phyloP scores from a whole-genome alignment of 2,329 filamentous ascomycete species.

The Ophiostoma himal-ulmi region DNA sequence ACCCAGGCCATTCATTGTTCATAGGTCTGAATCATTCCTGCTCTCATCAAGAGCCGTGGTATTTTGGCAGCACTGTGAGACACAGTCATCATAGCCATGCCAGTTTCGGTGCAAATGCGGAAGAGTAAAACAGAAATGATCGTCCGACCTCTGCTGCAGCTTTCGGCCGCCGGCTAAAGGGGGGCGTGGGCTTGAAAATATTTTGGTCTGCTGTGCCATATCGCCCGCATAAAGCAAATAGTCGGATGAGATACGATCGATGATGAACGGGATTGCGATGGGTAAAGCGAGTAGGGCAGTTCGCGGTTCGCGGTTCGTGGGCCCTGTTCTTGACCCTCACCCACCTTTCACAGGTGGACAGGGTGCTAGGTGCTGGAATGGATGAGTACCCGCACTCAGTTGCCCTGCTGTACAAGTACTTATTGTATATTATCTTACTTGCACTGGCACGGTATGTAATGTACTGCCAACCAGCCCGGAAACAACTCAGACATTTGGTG shows the following conservation, averaged over 20 bases:
- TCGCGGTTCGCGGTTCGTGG: background rate
- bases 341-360: background rate
- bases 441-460: slow-evolving; percentile 5
- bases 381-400: background rate
- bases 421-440: background rate
- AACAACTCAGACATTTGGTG: background rate
- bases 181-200: background rate
- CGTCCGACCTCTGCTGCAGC: slow-evolving; percentile 22
- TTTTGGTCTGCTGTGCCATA: slow-evolving; percentile 13
- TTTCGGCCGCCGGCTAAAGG: slow-evolving; percentile 21
- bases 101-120: slow-evolving; percentile 15
- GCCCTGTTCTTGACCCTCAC: background rate
- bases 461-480: background rate
- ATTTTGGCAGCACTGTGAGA: slow-evolving; percentile 14
- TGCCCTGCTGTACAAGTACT: slow-evolving; percentile 5
- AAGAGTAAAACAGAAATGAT: slow-evolving; percentile 13
- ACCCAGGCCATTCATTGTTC: background rate
- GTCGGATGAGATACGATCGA: background rate
- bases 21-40: background rate
- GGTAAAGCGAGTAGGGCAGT: background rate
- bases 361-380: slow-evolving; percentile 11
- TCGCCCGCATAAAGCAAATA: background rate
- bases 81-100: slow-evolving; percentile 19
- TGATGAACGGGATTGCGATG: background rate
- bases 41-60: background rate